A percentile compares a stretch with the other conserved stretches of the same genome.
Conservation (phyloP, 1,139 yeast genomes). For the Kodamaea arcana region DNA sequence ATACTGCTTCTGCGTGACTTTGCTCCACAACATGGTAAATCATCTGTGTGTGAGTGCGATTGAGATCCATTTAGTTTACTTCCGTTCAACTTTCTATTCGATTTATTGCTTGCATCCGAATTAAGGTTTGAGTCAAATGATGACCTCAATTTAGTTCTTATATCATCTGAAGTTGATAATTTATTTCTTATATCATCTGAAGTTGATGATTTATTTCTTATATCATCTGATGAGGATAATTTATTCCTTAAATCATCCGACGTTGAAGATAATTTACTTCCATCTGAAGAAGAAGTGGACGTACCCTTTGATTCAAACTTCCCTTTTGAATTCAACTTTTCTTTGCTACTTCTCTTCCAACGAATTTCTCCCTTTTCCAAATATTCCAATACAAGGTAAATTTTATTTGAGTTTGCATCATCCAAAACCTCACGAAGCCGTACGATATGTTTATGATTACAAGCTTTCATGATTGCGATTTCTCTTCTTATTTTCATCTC, state of each 20-base stretch:
- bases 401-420: slow-evolving; percentile 77
- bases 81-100: neutral
- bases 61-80: neutral
- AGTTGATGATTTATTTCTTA: slow-evolving; percentile 10
- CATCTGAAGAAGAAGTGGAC: too few relatives aligned
- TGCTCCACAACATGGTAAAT: slow-evolving; percentile 33
- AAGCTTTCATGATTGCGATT: slow-evolving; percentile 93
- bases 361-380: slow-evolving; percentile 88
- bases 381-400: slow-evolving; percentile 86
- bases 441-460: slow-evolving; percentile 89
- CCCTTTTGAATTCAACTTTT: slow-evolving; percentile 4
- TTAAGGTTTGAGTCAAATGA: too few relatives aligned
- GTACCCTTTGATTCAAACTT: too few relatives aligned
- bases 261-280: too few relatives aligned
- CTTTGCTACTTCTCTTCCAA: slow-evolving; percentile 56
- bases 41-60: neutral
- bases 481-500: slow-evolving; percentile 82
- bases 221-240: slow-evolving; percentile 14
- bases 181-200: slow-evolving; percentile 1
- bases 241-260: neutral
- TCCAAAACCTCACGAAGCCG: slow-evolving; percentile 84
- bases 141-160: too few relatives aligned
- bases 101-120: too few relatives aligned
- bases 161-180: slow-evolving; percentile 1
- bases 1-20: neutral